Base-by-base conservation (phyloP, 2,329 filamentous ascomycete species). In the Fusarium sacchari region DNA sequence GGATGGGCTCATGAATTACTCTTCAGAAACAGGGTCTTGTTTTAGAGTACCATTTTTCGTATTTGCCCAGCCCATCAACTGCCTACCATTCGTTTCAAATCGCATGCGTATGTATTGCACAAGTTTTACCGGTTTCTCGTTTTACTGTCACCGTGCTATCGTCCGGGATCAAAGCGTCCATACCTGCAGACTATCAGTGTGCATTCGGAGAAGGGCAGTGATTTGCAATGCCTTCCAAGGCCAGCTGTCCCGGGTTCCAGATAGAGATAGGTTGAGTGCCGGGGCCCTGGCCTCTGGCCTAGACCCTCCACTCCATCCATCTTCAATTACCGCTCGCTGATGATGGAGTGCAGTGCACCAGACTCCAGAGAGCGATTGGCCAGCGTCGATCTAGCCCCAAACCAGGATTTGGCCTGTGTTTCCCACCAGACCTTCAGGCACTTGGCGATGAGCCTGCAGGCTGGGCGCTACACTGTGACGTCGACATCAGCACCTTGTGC, bases 401-500 rank as follows among this genome's bases (percentile, higher is more conserved):
- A 72, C 67, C 57, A 74, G 72, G 72, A 69, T 76, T 68, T 52
- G 49, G 22, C 65, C 53, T 55, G 30, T 52, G 60, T 53, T 72
- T 69, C 53, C 37, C 24, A 64, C 52, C 30, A 53, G 36, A 55
- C 57, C 42, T 62, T 49, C 68, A 78, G 73, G 73, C 76, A 76
- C 76, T 78, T 64, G 71, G 69, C 63, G 67, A 66, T 73, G 70
- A 55, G 60, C 64, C 42, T 60, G 68, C 60, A 68, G 64, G 44
- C 53, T 67, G 39, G 66, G 60, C 64, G 57, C 67, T 69, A 63
- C 66, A 32, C 40, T 65, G 76, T 77, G 76, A 77, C 76, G 76
- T 77, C 74, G 66, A 37, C 71, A 59, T 71, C 66, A 74, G 66
- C 69, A 69, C 65, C 47, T 63, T 73, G 55, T 69, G 56, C 53